A percentile compares a stretch with the other conserved stretches of the same genome.
Evolutionary conservation across 2,329 filamentous ascomycete genomes (phyloP).

Genomic region (Cyphellophora europaea): DNA sequence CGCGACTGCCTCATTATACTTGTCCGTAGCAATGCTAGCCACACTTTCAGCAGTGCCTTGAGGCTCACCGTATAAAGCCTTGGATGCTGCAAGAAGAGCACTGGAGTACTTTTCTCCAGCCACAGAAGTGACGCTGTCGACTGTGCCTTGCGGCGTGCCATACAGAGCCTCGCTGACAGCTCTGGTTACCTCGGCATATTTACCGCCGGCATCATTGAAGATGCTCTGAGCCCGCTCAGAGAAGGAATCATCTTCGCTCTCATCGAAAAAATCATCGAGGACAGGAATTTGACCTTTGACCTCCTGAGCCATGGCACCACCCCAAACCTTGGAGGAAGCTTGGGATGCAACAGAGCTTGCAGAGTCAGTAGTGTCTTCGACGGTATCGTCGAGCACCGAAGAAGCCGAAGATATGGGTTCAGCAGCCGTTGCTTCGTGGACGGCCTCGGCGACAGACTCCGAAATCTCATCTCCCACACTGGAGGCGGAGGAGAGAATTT

Average conservation of each 20-base stretch:
- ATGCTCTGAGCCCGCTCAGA: conserved; percentile 43
- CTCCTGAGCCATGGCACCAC: conserved; percentile 38
- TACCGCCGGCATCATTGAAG: conserved; percentile 42
- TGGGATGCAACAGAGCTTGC: conserved; percentile 17
- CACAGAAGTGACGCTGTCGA: conserved; percentile 43
- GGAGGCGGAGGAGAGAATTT: conserved; percentile 21
- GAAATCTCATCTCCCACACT: conserved; percentile 23
- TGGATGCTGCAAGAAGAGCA: conserved; percentile 48
- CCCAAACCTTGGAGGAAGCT: conserved; percentile 9
- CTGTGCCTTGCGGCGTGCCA: conserved; percentile 35
- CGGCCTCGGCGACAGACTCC: conserved; percentile 11
- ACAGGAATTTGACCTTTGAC: conserved; percentile 37
- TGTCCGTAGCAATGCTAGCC: conserved; percentile 42
- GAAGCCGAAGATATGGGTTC: conserved; percentile 11
- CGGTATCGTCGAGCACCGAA: conserved; percentile 4
- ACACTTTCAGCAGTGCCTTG: conserved; percentile 34
- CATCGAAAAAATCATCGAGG: conserved; percentile 40
- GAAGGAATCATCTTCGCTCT: conserved; percentile 36
- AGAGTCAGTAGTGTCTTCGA: conserved; percentile 17
- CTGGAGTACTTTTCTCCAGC: conserved; percentile 48
- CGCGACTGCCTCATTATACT: conserved; percentile 48
- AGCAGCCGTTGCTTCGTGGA: no score
- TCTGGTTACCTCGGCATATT: conserved; percentile 43
- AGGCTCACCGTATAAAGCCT: conserved; percentile 43
- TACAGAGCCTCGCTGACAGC: conserved; percentile 46